phyloP scores from a whole-genome alignment of 768 basidiomycete species.

The Piloderma croceum region DNA sequence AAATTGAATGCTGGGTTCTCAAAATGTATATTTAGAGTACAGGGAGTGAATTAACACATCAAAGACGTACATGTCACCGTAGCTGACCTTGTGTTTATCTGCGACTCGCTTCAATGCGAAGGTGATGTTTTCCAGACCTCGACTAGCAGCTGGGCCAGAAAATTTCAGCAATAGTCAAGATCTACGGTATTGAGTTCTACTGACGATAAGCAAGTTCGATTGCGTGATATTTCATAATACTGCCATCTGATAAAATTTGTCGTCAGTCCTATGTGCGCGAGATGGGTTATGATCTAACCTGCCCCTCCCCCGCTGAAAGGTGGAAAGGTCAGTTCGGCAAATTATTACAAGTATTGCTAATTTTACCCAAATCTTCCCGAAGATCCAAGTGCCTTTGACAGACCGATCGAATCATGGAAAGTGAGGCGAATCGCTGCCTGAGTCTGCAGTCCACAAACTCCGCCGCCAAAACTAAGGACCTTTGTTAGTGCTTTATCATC shows the following conservation, averaged over 20 bases:
- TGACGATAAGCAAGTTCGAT: conserved; percentile 10
- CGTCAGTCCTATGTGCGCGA: neutral
- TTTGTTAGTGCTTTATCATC: too few relatives aligned
- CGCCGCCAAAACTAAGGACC: conserved; percentile 1
- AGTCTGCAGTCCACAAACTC: neutral
- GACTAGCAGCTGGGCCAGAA: neutral
- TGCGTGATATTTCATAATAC: conserved; percentile 13
- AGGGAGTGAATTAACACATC: conserved; percentile 6
- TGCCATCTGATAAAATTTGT: conserved; percentile 9
- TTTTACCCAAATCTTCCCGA: neutral
- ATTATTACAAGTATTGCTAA: neutral
- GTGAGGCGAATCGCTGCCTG: neutral
- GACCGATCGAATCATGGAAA: neutral
- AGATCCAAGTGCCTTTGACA: neutral
- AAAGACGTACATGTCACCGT: conserved; percentile 8
- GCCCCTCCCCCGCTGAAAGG: neutral
- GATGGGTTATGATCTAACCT: neutral
- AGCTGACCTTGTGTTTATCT: conserved; percentile 8
- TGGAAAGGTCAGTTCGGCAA: neutral
- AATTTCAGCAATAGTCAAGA: neutral
- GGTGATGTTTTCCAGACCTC: conserved; percentile 1
- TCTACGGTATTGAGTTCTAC: neutral
- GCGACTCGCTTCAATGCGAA: neutral
- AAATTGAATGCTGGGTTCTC: conserved; percentile 19
- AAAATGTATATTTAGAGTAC: conserved; percentile 2